Conservation (phyloP, 257 asterid genomes). For the Asclepias syriaca region DNA sequence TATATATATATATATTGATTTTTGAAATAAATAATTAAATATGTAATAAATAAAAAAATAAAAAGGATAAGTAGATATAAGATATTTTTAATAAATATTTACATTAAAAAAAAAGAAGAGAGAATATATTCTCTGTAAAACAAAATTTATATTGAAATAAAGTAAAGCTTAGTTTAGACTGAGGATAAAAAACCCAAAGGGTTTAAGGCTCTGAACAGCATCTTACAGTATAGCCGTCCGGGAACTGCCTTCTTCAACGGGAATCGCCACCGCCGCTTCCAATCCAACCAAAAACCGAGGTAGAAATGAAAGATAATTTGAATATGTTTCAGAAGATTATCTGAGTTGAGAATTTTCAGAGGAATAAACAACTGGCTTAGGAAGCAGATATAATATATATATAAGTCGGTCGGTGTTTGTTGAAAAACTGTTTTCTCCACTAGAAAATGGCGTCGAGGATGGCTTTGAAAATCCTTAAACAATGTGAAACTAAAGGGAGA, state of each 20-base stretch:
- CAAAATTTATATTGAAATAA: too few species aligned
- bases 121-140: too few species aligned
- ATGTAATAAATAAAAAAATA: too few species aligned
- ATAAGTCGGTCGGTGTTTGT: not conserved
- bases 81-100: too few species aligned
- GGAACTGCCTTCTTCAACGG: not conserved
- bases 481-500: constrained; percentile 8
- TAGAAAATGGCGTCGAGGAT: constrained; percentile 23
- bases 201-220: not conserved
- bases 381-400: too few species aligned
- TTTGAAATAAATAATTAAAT: too few species aligned
- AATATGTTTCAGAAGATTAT: not conserved
- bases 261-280: not conserved
- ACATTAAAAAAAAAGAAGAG: too few species aligned
- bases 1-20: too few species aligned
- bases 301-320: too few species aligned
- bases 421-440: not conserved
- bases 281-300: too few species aligned
- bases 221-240: not conserved
- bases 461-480: constrained; percentile 16
- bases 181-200: not conserved
- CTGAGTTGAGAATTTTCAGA: not conserved
- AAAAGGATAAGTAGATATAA: too few species aligned
- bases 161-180: too few species aligned
- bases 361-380: not conserved